Base-by-base conservation (phyloP, 2,329 filamentous ascomycete species). In the Cercospora zeina region DNA sequence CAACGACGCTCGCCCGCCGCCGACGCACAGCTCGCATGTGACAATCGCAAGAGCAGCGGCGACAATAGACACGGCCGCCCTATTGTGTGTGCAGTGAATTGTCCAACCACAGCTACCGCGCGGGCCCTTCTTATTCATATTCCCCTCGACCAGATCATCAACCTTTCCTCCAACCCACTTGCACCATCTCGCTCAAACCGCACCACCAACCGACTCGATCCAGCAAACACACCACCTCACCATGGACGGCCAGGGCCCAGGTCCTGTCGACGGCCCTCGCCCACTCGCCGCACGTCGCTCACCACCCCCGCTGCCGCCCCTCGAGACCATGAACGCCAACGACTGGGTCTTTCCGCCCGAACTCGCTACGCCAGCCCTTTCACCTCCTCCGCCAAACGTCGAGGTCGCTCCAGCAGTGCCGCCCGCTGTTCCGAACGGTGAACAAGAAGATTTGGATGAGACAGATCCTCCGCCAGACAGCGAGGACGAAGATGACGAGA, bases 401-500 rank as follows among this genome's bases (percentile, higher is more conserved):
- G 42, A 62, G 30, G 58, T 36, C 24, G 60, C 54, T 39, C 50
- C 49, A 13, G 27, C 49, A 34, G 49, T 2, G 1, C 49, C 49
- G 33, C n/a, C 49, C 34, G 27, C 49, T 3, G 5, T 14, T 14
- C 16, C 53, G 7, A 36, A 45, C 31, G 55, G 50, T 8, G 19
- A 47, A 30, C 30, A 39, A 50, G 55, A 49, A 13, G 27, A 50
- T 21, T n/a, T 24, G 37, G 55, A 33, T 30, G 55, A 62, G 30
- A 42, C 31, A 21, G 64, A 69, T 30, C 54, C n/a, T 62, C n/a
- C n/a, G n/a, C n/a, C 62, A 4, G 64, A 70, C 24, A 65, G 65
- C 24, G 67, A 71, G 10, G 68, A 71, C 2, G 63, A 65, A 5
- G 73, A 58, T 31, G 42, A 49, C 42, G 42, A 49, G 42, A 24